Evolutionary conservation across 2,329 filamentous ascomycete genomes (phyloP), one percentile per base, ranked within the genome.

Genomic region (Aureobasidium sp.): DNA sequence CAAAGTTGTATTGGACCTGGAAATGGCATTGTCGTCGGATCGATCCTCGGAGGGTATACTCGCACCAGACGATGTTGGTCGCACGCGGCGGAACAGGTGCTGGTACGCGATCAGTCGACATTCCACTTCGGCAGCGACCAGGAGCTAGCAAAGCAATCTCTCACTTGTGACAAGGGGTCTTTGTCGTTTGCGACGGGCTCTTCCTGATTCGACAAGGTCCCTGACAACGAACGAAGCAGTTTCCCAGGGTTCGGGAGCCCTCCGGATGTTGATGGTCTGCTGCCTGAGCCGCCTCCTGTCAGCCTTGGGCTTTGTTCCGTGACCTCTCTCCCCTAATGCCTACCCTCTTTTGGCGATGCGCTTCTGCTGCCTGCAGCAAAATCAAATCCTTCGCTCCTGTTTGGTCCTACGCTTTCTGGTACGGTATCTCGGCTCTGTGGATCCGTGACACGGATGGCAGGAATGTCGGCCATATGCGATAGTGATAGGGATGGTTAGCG

Each of bases 81-180:
- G 80, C 72, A 65, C 77, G 67, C 87, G 83, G 69, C 86, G 81
- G 59, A 89, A 75, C 64, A 82, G 82, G 72, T 83, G 80, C 79
- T 82, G 65, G 24, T 39, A 47, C 7, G 51, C 50, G 10, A 47
- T 62, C 46, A 52, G 59, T 61, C 36, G 48, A 36, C 59, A 41
- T 53, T 59, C 55, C 55, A 47, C 20, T 20, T 20, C 20, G 20
- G 20, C 55, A 27, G 27, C n/a, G 12, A 57, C 50, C 3, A 32
- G 10, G 36, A 13, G 17, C 15, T 24, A 15, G 20, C 29, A 24
- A 5, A 20, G 34, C 47, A 64, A 47, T 74, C 80, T 67, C 80
- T 67, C 80, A 88, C 85, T 74, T 88, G 84, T 57, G 86, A 88
- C 66, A 88, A 76, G 62, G 86, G 86, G 72, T 89, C 86, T 65